These are phyloP conservation scores for Chaetomium globosum DNA, from an alignment of 2,329 filamentous ascomycete species.

Conservation along the genomic window DNA sequence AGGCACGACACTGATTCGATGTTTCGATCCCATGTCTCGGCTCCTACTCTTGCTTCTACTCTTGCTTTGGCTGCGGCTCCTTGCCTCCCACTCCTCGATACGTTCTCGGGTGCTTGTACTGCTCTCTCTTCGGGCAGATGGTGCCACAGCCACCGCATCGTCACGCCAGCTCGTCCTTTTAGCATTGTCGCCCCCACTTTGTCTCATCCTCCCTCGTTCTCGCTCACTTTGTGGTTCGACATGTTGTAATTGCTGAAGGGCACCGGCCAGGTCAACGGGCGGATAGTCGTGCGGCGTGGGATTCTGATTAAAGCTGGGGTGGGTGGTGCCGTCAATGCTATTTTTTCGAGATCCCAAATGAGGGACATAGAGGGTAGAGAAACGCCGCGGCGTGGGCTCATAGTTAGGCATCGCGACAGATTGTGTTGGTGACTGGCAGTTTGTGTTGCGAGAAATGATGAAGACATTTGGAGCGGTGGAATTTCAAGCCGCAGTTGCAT, in stretches of 20 bases:
- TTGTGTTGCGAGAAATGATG: background rate
- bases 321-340: background rate
- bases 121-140: background rate
- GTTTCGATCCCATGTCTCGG: background rate
- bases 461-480: background rate
- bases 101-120: constrained; percentile 6
- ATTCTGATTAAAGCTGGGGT: background rate
- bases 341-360: background rate
- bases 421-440: background rate
- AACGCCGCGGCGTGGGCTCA: constrained; percentile 8
- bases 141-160: background rate
- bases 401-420: constrained; percentile 7
- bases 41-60: constrained; percentile 3
- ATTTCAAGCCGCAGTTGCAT: background rate
- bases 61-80: constrained; percentile 14
- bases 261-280: background rate
- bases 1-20: constrained; percentile 4
- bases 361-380: background rate
- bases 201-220: background rate
- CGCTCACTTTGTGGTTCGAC: background rate
- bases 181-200: background rate
- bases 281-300: background rate
- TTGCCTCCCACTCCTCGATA: background rate
- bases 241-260: constrained; percentile 10
- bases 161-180: background rate